phyloP scores from a whole-genome alignment of 108 stramenopile species.

The Cylindrotheca closterium region DNA sequence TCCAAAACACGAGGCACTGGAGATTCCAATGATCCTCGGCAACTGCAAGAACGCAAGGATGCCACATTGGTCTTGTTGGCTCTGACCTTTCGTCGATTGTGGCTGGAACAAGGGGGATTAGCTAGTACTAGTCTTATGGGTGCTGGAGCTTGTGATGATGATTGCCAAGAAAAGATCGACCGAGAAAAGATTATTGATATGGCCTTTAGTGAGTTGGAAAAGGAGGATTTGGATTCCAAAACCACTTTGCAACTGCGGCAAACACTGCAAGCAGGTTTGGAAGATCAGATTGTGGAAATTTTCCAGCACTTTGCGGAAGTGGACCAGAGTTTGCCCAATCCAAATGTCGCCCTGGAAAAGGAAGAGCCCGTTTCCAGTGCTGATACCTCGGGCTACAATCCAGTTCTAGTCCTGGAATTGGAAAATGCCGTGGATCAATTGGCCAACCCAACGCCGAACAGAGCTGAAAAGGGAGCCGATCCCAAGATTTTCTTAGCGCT shows the following conservation, averaged over 20 bases:
- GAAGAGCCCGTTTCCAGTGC: conserved; percentile 9
- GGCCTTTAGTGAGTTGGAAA: conserved; percentile 50
- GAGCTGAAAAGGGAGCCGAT: conserved; percentile 23
- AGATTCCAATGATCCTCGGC: conserved; percentile 35
- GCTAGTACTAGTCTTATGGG: background rate
- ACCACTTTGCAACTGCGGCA: conserved; percentile 52
- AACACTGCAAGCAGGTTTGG: conserved; percentile 54
- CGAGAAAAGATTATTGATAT: conserved; percentile 39
- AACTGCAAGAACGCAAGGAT: conserved; percentile 71
- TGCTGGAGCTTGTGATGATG: background rate
- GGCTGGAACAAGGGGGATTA: conserved; percentile 7
- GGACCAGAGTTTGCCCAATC: conserved; percentile 33
- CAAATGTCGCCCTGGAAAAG: conserved; percentile 12
- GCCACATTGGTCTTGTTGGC: conserved; percentile 54
- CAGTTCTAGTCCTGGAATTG: conserved; percentile 21
- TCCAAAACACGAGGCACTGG: conserved; percentile 7
- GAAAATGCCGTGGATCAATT: conserved; percentile 14
- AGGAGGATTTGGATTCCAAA: conserved; percentile 46
- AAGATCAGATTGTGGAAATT: conserved; percentile 54
- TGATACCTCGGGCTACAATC: conserved; percentile 13
- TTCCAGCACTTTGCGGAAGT: conserved; percentile 48
- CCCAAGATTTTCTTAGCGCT: conserved; percentile 44
- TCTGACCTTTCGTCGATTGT: conserved; percentile 32
- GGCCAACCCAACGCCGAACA: conserved; percentile 6
- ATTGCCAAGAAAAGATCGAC: conserved; percentile 10